Evolutionary conservation across 1,284 basidiomycete species (phyloP), one percentile per base, ranked within the genome.

Genomic region (Meripilus lineatus): DNA sequence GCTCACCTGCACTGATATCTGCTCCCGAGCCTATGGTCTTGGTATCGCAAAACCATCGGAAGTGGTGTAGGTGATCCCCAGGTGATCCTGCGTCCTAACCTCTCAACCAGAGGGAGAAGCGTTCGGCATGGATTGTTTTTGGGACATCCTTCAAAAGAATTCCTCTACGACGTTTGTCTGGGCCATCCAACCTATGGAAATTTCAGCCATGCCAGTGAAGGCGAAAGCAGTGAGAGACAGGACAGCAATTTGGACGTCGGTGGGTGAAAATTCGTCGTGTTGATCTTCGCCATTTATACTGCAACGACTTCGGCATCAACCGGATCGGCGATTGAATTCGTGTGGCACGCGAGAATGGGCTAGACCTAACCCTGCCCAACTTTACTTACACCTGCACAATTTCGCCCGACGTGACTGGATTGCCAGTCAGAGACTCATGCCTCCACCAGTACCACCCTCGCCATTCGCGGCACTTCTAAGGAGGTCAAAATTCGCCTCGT

Each of bases 41-140:
- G 24, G 38, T 39, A 39, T 35, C 15, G 21, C 34, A 24, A 32
- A 53, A 32, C 36, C 36, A 50, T n/a, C n/a, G n/a, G n/a, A 53
- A 55, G 49, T 52, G 49, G 69, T 85, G 81, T 89, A 63, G 75
- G 69, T 76, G 62, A 59, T 69, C 83, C 75, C 82, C 82, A 89
- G 86, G 86, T 89, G 81, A 83, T 89, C 86, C 80, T 74, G 85
- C 86, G 70, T 89, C 86, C 82, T 87, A 34, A 67, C 81, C 71
- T 75, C 86, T 89, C 87, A 64, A 89, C 86, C 87, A 77, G 61
- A 65, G 86, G 87, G 85, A 89, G 74, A 70, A 79, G 75, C 85
- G 70, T 73, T 87, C 86, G 79, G 86, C 86, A 78, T 77, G 82
- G 84, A 89, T 76, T 88, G 86, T 89, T 89, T 89, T 89, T 77